phyloP scores from a whole-genome alignment of 2,329 filamentous ascomycete genomes.

The Capronia coronata region DNA sequence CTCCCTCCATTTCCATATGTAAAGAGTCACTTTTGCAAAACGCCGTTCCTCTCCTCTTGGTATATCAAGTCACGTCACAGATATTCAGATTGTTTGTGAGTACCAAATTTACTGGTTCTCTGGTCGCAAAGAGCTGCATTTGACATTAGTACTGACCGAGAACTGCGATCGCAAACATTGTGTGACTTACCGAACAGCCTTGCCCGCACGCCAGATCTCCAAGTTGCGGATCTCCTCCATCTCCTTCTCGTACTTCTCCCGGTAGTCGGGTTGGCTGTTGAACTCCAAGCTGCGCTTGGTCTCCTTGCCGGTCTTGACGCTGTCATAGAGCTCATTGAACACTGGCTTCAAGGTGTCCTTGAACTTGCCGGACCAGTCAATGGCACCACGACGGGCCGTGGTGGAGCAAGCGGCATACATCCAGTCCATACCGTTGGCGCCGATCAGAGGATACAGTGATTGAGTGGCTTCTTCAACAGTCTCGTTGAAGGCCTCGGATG shows the following conservation, averaged over 20 bases:
- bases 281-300: conserved; percentile 95
- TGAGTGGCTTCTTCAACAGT: conserved; percentile 99
- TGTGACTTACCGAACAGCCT: conserved; percentile 72
- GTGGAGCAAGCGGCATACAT: conserved; percentile 99
- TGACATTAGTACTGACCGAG: conserved; percentile 17
- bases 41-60: conserved; percentile 9
- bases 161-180: neutral
- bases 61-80: conserved; percentile 6
- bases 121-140: conserved; percentile 63
- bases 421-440: conserved; percentile 98
- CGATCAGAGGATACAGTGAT: conserved; percentile 95
- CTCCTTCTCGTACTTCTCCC: conserved; percentile 94
- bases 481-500: conserved; percentile 99
- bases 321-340: conserved; percentile 95
- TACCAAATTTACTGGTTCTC: conserved; percentile 59
- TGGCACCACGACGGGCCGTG: conserved; percentile 93
- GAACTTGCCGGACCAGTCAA: conserved; percentile 97
- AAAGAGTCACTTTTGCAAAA: conserved; percentile 17
- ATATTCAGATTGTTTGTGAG: neutral
- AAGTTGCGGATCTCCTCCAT: conserved; percentile 96
- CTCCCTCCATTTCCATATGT: conserved; percentile 4
- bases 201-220: conserved; percentile 98
- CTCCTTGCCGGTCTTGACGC: conserved; percentile 84
- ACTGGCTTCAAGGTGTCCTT: conserved; percentile 98
- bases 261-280: conserved; percentile 93